Evolutionary conservation across 2,329 filamentous ascomycete species (phyloP), one percentile per base, ranked within the genome.

Genomic region (Ceratocystis alfenasii): DNA sequence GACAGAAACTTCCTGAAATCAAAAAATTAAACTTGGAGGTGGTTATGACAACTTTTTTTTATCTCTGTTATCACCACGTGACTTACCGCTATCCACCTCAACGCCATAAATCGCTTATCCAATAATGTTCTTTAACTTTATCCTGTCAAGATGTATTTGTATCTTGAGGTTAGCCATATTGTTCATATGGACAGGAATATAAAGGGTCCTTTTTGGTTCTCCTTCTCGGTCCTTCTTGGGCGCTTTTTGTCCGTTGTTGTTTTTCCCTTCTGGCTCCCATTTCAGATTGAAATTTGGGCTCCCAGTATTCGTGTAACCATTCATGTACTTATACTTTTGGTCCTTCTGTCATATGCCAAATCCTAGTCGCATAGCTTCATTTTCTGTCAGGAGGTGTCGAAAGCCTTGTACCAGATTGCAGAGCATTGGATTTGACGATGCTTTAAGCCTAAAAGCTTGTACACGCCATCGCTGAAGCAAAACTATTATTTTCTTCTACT

Each of bases 61-160:
- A 61, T 60, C 64, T 55, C 55, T 65, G 1, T 53, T 70, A 70
- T 70, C 69, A 17, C 4, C 69, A 70, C 68, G 69, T 70, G 65
- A 65, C 25, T 12, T 15, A 25, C 2, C 41, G 55, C 22, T 28
- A 63, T 46, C 10, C 12, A 50, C 46, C 8, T 50, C 46, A 50
- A 10, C 20, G 3, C 25, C 48, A 22, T 28, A 22, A 10, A 10
- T 25, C 20, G 10, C 48, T 2, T 22, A 15, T 53, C 48, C 20
- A 53, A 20, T 20, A 50, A 48, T 2, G 5, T 17, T 7, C 3
- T 25, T 50, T 6, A 33, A 41, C 36, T 41, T 41, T 12, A 41
- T 41, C 36, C 15, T 41, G 36, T 15, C 36, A 5, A 15, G 12
- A 41, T 41, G 12, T 15, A 41, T 15, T 41, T 15, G 36, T 12